phyloP scores from a whole-genome alignment of 179 eudicot genomes.

The Drosera spatulata region DNA sequence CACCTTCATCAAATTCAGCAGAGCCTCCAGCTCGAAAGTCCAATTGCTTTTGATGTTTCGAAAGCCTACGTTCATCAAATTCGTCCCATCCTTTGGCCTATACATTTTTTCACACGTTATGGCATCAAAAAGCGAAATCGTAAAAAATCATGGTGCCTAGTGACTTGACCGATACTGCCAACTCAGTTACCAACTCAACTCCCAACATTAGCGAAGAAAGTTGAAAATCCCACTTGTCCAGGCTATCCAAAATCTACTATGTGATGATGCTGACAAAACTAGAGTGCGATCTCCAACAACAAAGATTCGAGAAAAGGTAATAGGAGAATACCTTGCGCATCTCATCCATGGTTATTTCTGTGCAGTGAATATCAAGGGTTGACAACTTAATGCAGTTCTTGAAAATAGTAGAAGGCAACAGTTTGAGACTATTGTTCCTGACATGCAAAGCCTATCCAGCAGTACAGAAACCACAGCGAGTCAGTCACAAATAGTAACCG shows the following conservation, averaged over 20 bases:
- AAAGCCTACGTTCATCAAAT: conserved; percentile 64
- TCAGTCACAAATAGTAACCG: too few species aligned
- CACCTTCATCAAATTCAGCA: conserved; percentile 90
- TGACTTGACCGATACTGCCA: too few species aligned
- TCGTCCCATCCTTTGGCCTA: conserved; percentile 92
- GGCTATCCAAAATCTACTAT: too few species aligned
- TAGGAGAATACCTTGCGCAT: conserved; percentile 54
- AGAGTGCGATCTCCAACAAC: too few species aligned
- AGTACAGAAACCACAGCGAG: not conserved
- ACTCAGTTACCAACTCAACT: not conserved
- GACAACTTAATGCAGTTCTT: conserved; percentile 57
- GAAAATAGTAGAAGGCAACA: conserved; percentile 57
- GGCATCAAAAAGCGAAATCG: too few species aligned
- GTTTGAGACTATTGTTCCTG: conserved; percentile 64
- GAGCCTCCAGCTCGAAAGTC: conserved; percentile 66
- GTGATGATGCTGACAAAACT: not conserved
- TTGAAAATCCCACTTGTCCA: too few species aligned
- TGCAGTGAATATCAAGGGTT: conserved; percentile 77
- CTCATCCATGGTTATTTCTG: conserved; percentile 72
- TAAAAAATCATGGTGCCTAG: too few species aligned
- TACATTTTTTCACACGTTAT: not conserved
- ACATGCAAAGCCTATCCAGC: conserved; percentile 51
- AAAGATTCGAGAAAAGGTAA: too few species aligned
- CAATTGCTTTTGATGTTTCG: conserved; percentile 81
- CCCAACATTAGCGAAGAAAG: not conserved